Evolutionary conservation across 257 asterid genomes (phyloP).

Genomic region (Fraxinus cuspidata): DNA sequence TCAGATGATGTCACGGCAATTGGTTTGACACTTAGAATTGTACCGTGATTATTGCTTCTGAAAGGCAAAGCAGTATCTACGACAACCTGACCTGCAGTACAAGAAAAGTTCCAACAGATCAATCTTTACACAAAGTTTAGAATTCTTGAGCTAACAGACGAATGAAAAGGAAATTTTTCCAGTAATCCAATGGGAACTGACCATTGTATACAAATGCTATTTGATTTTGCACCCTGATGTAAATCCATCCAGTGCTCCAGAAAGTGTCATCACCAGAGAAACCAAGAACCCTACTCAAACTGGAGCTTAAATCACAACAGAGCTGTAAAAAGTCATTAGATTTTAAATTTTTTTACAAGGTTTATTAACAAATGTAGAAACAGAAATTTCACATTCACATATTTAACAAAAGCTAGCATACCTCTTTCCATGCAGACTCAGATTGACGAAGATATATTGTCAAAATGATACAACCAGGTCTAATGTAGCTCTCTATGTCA

Average conservation of each 20-base stretch:
- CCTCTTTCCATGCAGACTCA: slow-evolving; percentile 83
- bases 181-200: slow-evolving; percentile 25
- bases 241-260: slow-evolving; percentile 84
- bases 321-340: slow-evolving; percentile 46
- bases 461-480: slow-evolving; percentile 83
- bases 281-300: slow-evolving; percentile 62
- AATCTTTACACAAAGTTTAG: slow-evolving; percentile 21
- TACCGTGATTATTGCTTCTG: slow-evolving; percentile 34
- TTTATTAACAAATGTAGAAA: slow-evolving; percentile 2
- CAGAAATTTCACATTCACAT: slow-evolving; percentile 4
- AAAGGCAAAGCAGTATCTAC: slow-evolving; percentile 32
- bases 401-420: slow-evolving; percentile 21
- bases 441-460: slow-evolving; percentile 67
- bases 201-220: slow-evolving; percentile 62
- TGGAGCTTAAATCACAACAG: slow-evolving; percentile 60
- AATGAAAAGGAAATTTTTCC: background rate
- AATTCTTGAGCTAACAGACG: background rate
- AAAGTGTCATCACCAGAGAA: slow-evolving; percentile 46
- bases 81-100: slow-evolving; percentile 56
- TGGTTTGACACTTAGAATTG: slow-evolving; percentile 61
- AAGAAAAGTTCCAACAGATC: slow-evolving; percentile 20
- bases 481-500: slow-evolving; percentile 90
- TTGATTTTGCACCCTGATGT: slow-evolving; percentile 67
- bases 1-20: slow-evolving; percentile 65
- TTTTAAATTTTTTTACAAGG: slow-evolving; percentile 13